Conservation (phyloP, 192 early-diverging fungal species). For the Coemansia sp. region DNA sequence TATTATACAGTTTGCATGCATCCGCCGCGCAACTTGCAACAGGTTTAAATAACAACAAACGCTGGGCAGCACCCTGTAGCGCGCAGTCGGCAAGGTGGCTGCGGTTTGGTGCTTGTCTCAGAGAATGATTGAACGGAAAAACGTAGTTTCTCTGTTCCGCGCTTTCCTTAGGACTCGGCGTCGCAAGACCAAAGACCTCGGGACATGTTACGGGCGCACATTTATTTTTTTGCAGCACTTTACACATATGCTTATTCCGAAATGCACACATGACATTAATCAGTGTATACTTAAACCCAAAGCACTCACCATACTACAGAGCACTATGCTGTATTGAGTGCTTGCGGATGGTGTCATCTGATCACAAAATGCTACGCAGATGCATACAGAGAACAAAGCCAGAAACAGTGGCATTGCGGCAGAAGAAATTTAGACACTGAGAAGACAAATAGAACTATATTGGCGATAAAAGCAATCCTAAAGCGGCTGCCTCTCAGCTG, state of each 20-base stretch:
- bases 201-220: constrained; percentile 48
- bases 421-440: neutral
- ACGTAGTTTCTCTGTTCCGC: neutral
- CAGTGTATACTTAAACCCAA: neutral
- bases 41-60: neutral
- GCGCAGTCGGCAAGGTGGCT: neutral
- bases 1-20: neutral
- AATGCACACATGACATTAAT: neutral
- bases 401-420: neutral
- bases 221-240: constrained; percentile 4
- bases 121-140: neutral
- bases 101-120: neutral
- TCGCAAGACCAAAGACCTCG: constrained; percentile 16
- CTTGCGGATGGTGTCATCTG: neutral
- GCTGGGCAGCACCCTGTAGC: neutral
- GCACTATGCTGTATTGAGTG: neutral
- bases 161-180: constrained; percentile 36
- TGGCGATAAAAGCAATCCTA: neutral
- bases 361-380: neutral
- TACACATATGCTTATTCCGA: constrained; percentile 2
- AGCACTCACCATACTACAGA: neutral
- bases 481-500: neutral
- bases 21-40: neutral
- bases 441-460: neutral
- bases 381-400: neutral